Conservation (phyloP, 2,329 filamentous ascomycete genomes). For the Colletotrichum karsti region DNA sequence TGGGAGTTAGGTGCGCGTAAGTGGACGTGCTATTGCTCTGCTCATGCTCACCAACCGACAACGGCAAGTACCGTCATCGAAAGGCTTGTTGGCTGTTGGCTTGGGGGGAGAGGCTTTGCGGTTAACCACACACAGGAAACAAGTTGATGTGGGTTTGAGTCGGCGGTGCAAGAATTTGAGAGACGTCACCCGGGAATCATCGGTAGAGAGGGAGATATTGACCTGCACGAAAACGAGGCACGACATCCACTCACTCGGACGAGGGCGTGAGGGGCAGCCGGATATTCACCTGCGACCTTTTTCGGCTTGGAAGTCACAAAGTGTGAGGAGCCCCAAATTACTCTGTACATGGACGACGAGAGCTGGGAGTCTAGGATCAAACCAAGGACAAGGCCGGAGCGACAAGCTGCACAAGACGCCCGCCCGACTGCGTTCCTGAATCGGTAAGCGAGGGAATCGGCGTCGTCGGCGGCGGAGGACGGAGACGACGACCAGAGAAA, state of each 20-base stretch:
- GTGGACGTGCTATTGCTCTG: background rate
- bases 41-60: background rate
- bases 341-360: background rate
- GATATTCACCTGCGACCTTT: background rate
- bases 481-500: slow-evolving; percentile 23
- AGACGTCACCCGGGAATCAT: background rate
- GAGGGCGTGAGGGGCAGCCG: background rate
- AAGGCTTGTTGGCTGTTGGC: background rate
- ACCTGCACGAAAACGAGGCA: background rate
- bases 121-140: background rate
- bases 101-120: background rate
- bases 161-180: background rate
- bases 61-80: background rate
- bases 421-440: slow-evolving; percentile 15
- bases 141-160: background rate
- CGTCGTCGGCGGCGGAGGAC: background rate
- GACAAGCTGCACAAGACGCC: background rate
- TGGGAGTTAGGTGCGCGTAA: background rate
- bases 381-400: background rate
- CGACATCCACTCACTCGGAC: background rate
- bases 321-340: too few relatives aligned
- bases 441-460: slow-evolving; percentile 24
- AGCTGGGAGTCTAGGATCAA: background rate
- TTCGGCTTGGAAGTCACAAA: background rate
- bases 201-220: background rate